A percentile compares a stretch with the other conserved stretches of the same genome.
These are phyloP conservation scores for Rubia tinctorum DNA, from an alignment of 305 asterid species.

Conservation along the genomic window DNA sequence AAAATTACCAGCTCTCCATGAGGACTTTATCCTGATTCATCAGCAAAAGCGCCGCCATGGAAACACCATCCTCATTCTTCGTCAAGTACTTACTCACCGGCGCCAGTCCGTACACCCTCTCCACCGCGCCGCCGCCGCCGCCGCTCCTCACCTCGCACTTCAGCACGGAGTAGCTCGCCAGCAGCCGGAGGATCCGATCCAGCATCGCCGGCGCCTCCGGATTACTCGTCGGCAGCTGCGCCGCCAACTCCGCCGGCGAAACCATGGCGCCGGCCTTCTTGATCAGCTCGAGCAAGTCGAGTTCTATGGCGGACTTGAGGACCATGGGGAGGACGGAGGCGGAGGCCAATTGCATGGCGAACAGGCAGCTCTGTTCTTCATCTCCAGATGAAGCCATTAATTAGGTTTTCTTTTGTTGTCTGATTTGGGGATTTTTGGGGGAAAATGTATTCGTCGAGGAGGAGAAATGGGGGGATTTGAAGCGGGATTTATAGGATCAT, in stretches of 20 bases:
- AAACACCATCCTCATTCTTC: constrained; percentile 78
- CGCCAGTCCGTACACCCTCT: constrained; percentile 62
- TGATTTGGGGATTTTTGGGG: not conserved
- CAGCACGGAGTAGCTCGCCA: constrained; percentile 56
- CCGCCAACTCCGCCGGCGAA: constrained; percentile 58
- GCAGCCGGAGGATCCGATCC: constrained; percentile 76
- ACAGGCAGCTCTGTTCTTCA: constrained; percentile 47
- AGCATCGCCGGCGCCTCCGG: constrained; percentile 60
- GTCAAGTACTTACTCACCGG: constrained; percentile 71
- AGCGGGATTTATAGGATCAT: not conserved
- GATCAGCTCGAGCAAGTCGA: constrained; percentile 66
- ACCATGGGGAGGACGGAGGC: constrained; percentile 86
- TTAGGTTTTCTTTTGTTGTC: not conserved
- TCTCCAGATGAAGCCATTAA: constrained; percentile 9
- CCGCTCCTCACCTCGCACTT: constrained; percentile 45
- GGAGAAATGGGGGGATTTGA: not conserved
- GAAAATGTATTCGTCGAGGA: not conserved
- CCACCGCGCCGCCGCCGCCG: constrained; percentile 47
- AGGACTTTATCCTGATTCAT: constrained; percentile 88
- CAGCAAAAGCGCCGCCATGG: constrained; percentile 66
- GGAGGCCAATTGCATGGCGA: constrained; percentile 67
- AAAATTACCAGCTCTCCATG: constrained; percentile 31
- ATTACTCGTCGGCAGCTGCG: constrained; percentile 58
- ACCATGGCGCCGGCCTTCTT: constrained; percentile 60
- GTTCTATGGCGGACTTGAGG: constrained; percentile 69